Base-by-base conservation (phyloP, 164 flowering plant species). In the Platanus orientalis region DNA sequence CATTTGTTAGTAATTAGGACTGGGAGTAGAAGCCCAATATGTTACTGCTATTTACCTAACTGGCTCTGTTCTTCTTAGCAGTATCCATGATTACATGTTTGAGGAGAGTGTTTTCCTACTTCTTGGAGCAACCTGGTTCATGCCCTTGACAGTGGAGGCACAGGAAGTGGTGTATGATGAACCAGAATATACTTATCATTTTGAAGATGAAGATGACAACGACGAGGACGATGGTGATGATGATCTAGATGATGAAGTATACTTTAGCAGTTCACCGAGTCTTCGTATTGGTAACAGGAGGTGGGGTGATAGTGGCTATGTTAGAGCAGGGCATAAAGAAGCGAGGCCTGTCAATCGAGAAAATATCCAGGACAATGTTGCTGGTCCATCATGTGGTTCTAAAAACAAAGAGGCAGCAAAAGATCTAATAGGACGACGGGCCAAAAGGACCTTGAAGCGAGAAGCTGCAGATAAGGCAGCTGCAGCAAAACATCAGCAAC, bases 31-130 rank as follows among this genome's bases (percentile, higher is more conserved):
- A 3, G 47, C 30, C 0, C 2, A 40, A 6, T 39, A 1, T 9
- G 28, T 58, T 36, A 1, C n/a, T n/a, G n/a, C 2, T 58, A 6
- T 25, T 58, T 6, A 39, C 25, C n/a, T 1, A 58, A 25, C 21
- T 39, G 29, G n/a, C 30, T 6, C 50, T 61, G 28, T 32, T 42
- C 13, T 30, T 44, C 26, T 23, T 14, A 11, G 52, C 84, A 93
- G 98, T 66, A 75, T 88, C 51, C 76, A 83, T 17, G 97, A 89
- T 61, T 93, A 85, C 79, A 84, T 93, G 94, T 80, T 85, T 21
- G 98, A 90, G 79, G 98, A 93, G 79, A 93, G 98, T 71, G 89
- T 93, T 7, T 87, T 94, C 75, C 83, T 93, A 19, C 94, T 93
- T 36, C 79, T 93, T n/a, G 70, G 98, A 69, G 98, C 98, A 3